Base-by-base conservation (phyloP, 257 asterid species). In the Hygrophila difformis region DNA sequence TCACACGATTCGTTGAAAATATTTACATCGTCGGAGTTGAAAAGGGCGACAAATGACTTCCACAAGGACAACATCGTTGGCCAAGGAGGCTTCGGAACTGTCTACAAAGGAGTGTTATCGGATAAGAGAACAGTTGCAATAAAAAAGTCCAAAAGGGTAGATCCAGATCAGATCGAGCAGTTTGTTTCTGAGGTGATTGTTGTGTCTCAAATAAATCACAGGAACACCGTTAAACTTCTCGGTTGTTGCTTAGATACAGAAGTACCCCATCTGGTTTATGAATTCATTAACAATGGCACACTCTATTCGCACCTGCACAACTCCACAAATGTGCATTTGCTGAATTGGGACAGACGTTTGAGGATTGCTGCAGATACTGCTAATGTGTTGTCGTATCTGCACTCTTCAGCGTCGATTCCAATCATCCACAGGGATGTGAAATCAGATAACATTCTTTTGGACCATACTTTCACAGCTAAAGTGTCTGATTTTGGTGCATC, bases 371-470 rank as follows among this genome's bases (percentile, higher is more conserved):
- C 51, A 0, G 84, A 81, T 43, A 61, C 78, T 0, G 80, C 88
- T 1, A 67, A 68, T 9, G 78, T 82, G 6, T 34, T 75, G 10
- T 35, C 88, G 12, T 81, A 78, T 39, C 79, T 81, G 2, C 93
- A 81, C 39, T 81, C 82, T 0, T 52, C 85, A 4, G 80, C n/a
- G n/a, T n/a, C n/a, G n/a, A n/a, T n/a, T n/a, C n/a, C n/a, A n/a
- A n/a, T n/a, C n/a, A n/a, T n/a, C 93, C 78, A 71, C 12, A 54
- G 92, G 57, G 87, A 80, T 40, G 76, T 77, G 20, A 80, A 80
- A 23, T 76, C 87, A 1, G 53, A 76, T 5, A 80, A 80, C 36
- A 73, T 73, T 13, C 39, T 80, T 2, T 0, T 81, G 3, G 84
- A 81, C 13, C 68, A 64, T 1, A 22, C 15, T 8, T 66, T 52